Conservation (phyloP, 129 eudicot genomes). For the Scalesia atractyloides region DNA sequence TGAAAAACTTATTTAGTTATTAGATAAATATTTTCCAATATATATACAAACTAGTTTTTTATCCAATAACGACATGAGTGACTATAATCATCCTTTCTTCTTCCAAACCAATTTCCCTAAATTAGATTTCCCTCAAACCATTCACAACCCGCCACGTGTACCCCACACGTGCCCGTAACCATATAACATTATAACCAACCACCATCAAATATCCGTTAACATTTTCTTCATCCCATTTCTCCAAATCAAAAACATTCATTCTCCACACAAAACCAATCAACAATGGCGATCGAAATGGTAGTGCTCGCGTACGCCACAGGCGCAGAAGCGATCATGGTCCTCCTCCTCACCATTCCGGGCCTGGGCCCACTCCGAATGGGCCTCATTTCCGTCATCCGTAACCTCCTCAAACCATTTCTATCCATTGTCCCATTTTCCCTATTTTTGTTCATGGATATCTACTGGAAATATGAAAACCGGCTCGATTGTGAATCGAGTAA, state of each 20-base stretch:
- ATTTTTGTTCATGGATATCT: constrained; percentile 73
- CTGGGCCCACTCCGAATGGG: constrained; percentile 76
- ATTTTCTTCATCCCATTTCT: not conserved
- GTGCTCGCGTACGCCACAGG: constrained; percentile 77
- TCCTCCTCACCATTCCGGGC: constrained; percentile 75
- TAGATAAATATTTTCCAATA: no score
- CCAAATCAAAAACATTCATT: constrained; percentile 1
- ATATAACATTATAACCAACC: constrained; percentile 4
- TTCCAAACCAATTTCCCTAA: not conserved
- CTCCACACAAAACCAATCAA: constrained; percentile 9
- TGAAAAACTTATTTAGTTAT: no score
- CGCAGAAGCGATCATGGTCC: constrained; percentile 82
- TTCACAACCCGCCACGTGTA: constrained; percentile 15
- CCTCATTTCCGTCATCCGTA: constrained; percentile 56
- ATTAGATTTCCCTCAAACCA: not conserved
- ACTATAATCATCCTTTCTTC: no score
- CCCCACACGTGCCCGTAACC: not conserved
- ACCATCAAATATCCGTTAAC: not conserved
- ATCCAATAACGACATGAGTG: no score
- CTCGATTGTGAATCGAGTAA: constrained; percentile 51
- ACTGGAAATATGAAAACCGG: constrained; percentile 81
- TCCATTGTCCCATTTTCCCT: constrained; percentile 76
- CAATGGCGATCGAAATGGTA: constrained; percentile 89
- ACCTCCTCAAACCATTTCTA: constrained; percentile 75
- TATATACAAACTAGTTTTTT: no score